Evolutionary conservation across 768 basidiomycete species (phyloP).

Genomic region (Calocybe cyanea): DNA sequence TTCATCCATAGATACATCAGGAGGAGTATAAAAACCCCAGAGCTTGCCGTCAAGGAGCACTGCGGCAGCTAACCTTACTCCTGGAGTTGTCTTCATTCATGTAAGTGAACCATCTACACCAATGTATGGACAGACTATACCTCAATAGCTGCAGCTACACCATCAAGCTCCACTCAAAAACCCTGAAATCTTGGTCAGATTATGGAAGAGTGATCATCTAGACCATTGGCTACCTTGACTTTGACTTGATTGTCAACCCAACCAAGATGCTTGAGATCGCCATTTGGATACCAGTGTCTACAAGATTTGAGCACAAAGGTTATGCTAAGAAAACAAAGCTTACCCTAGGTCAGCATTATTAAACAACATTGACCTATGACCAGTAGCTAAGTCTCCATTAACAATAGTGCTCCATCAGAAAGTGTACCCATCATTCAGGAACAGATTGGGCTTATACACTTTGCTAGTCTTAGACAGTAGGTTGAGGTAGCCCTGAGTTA

Average conservation of each 20-base stretch:
- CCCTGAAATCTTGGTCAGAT: no score
- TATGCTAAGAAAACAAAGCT: conserved; percentile 3
- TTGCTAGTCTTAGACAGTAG: conserved; percentile 20
- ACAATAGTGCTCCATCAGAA: conserved; percentile 29
- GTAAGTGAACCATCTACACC: background rate
- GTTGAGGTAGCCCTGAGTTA: background rate
- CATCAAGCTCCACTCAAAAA: conserved; percentile 60
- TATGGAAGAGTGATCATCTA: no score
- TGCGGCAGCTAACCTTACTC: background rate
- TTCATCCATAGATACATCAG: background rate
- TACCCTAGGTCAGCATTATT: conserved; percentile 57
- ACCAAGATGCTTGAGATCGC: conserved; percentile 52
- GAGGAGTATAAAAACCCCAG: conserved; percentile 5
- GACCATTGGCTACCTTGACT: conserved; percentile 47
- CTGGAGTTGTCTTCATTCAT: background rate
- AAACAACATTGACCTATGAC: conserved; percentile 30
- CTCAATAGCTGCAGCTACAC: conserved; percentile 56
- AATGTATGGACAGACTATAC: conserved; percentile 20
- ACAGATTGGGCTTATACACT: conserved; percentile 45
- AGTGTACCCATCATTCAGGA: conserved; percentile 43
- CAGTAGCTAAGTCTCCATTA: background rate
- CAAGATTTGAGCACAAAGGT: background rate
- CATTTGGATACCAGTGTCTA: conserved; percentile 47
- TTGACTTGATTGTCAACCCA: conserved; percentile 60
- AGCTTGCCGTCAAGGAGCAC: background rate